These are phyloP conservation scores for Ramichloridium luteum DNA, from an alignment of 2,329 filamentous ascomycete genomes.

Conservation along the genomic window DNA sequence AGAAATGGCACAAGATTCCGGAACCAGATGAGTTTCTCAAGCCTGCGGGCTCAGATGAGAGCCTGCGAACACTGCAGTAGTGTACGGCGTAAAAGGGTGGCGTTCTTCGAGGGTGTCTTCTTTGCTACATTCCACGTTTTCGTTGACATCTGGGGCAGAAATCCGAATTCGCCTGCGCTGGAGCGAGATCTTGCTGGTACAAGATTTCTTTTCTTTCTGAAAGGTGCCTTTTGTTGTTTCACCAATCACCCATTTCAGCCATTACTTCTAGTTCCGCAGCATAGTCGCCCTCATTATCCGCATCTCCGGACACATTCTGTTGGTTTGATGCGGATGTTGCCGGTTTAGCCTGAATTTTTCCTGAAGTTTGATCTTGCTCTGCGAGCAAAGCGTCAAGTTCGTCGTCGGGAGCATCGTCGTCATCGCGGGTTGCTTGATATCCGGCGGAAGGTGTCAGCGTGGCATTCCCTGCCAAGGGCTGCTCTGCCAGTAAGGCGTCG, in stretches of 20 bases:
- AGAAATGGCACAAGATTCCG: slow-evolving; percentile 11
- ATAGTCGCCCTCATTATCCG: slow-evolving; percentile 30
- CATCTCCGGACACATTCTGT: slow-evolving; percentile 1
- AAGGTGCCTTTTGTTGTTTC: background rate
- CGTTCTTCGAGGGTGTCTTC: too few species aligned
- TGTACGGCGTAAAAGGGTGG: too few species aligned
- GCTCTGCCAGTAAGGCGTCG: slow-evolving; percentile 43
- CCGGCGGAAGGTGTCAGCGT: too few species aligned
- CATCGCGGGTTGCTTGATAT: too few species aligned
- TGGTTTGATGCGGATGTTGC: slow-evolving; percentile 9
- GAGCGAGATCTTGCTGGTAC: too few species aligned
- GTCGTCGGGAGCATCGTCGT: slow-evolving; percentile 11
- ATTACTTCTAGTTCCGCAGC: slow-evolving; percentile 57
- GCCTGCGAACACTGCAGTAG: too few species aligned
- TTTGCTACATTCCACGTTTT: too few species aligned
- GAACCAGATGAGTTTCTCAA: slow-evolving; percentile 9
- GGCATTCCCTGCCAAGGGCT: too few species aligned
- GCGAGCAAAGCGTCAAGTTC: slow-evolving; percentile 19
- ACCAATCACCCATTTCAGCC: slow-evolving; percentile 30
- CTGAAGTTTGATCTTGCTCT: slow-evolving; percentile 5
- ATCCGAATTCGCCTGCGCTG: too few species aligned
- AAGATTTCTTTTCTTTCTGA: too few species aligned
- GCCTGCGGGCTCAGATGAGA: too few species aligned
- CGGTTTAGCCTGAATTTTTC: background rate
- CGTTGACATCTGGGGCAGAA: too few species aligned